Conservation (phyloP, 345 rosid species). For the Brassica nigra region DNA sequence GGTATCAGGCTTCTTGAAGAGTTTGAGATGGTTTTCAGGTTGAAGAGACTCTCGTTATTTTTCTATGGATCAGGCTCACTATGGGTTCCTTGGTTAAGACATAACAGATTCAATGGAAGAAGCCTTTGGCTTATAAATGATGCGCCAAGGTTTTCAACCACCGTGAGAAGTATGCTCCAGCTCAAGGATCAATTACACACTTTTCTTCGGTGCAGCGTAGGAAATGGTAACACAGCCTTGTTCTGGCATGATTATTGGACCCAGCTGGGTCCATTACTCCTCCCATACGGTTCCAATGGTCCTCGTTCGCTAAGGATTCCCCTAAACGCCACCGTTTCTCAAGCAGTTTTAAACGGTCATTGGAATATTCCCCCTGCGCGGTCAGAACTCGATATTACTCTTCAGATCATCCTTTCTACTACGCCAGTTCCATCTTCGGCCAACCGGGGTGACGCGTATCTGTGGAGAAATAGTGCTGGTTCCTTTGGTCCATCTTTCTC, state of each 20-base stretch:
- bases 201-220: neutral
- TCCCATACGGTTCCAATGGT: neutral
- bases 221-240: neutral
- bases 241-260: neutral
- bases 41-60: neutral
- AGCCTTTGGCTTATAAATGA: neutral
- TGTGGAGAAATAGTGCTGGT: too few relatives aligned
- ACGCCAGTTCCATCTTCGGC: neutral
- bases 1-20: neutral
- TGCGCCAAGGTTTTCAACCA: neutral
- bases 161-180: neutral
- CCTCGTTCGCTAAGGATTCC: neutral
- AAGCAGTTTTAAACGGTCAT: neutral
- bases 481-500: too few relatives aligned
- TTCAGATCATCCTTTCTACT: neutral
- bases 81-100: neutral
- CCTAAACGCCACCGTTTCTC: neutral
- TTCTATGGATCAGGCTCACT: neutral
- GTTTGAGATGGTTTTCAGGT: neutral
- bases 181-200: neutral
- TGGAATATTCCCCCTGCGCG: neutral
- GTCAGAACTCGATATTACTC: neutral
- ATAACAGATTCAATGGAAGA: too few relatives aligned
- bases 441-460: too few relatives aligned
- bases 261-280: neutral